Base-by-base conservation (phyloP, 2,329 filamentous ascomycete genomes). In the Chaetomium sp. region DNA sequence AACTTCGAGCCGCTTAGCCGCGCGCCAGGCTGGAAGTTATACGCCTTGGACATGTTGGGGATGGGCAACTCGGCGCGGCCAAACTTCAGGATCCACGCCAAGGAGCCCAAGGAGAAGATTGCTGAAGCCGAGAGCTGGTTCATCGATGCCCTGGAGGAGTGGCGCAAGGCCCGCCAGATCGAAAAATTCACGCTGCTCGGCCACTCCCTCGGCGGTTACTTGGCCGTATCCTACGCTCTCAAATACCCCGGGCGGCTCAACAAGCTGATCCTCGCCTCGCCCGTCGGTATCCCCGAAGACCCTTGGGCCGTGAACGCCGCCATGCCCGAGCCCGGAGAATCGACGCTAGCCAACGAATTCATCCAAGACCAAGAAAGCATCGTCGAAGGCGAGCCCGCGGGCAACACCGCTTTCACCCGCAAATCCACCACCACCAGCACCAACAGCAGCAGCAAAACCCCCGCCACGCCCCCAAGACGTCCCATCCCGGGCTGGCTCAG, bases 231-330 rank as follows among this genome's bases (percentile, higher is more conserved):
- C 19, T 99, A 99, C 68, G 91, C 94, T 1, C 78, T 97, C 57
- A 99, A 99, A 70, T 99, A 99, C 67, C 94, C 94, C 0, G 92
- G 92, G 11, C 89, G 84, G 63, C 74, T 99, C 37, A 96, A 99
- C 74, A 99, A 99, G 74, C 82, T 99, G 59, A 95, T 99, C 60
- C 80, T 99, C 35, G 94, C 90, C 0, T 96, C 90, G 0, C 94
- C 94, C 0, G 94, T 96, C 19, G 94, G 94, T 19, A 88, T 99
- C 6, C 94, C 94, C 1, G 91, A 95, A 68, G 90, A 99, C 65
- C 94, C 94, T 0, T 92, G 92, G 66, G 94, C 92, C 4, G 84
- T 94, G 56, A 85, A 82, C 62, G 86, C 89, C 9, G 85, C 84
- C 2, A 83, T 96, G 76, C 89, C 91, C 0, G 88, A 92, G 51